Evolutionary conservation across 257 asterid species (phyloP).

Genomic region (Osmanthus fragrans): DNA sequence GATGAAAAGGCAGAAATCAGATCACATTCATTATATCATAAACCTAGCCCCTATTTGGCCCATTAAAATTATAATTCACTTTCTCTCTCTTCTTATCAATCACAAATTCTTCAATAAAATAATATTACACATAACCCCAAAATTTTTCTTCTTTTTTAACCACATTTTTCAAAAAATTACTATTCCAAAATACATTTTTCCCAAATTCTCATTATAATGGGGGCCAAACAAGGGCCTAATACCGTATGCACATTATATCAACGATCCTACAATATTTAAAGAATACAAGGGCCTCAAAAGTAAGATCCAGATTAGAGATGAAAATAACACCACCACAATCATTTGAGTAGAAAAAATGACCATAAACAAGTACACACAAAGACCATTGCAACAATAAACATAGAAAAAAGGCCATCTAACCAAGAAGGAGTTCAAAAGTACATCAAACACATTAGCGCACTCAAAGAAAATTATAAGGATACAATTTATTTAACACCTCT

Average conservation of each 20-base stretch:
- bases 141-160: too few species aligned
- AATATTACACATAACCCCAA: too few species aligned
- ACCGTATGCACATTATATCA: neutral
- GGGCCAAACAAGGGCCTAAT: neutral
- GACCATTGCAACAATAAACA: neutral
- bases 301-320: slow-evolving; percentile 4
- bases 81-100: too few species aligned
- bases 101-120: too few species aligned
- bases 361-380: neutral
- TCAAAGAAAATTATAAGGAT: neutral
- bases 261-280: neutral
- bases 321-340: neutral
- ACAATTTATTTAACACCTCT: neutral
- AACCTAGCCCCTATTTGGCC: neutral
- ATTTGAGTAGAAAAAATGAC: neutral
- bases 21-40: neutral
- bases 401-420: neutral
- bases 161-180: too few species aligned
- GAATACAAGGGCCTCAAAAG: neutral
- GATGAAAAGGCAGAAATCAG: slow-evolving; percentile 8
- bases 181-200: too few species aligned
- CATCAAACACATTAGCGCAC: neutral
- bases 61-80: too few species aligned
- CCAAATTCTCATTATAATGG: too few species aligned
- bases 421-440: neutral